Percentiles rank a stretch among this genome's conserved stretches.
Conservation (phyloP, 345 rosid species). For the Cardamine resedifolia region DNA sequence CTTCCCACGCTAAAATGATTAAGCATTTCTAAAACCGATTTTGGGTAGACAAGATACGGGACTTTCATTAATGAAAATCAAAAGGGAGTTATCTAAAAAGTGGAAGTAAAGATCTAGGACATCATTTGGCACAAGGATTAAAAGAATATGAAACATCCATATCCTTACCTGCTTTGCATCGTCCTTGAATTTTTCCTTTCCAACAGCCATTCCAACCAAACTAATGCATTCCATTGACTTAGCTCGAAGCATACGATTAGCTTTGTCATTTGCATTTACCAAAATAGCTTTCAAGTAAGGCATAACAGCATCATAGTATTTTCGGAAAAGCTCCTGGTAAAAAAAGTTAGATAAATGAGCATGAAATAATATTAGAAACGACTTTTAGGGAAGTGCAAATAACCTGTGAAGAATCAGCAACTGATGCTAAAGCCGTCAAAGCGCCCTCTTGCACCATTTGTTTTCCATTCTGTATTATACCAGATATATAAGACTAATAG, state of each 20-base stretch:
- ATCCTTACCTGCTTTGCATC: conserved; percentile 67
- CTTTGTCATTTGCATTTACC: conserved; percentile 31
- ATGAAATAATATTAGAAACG: background rate
- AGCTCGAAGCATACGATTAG: conserved; percentile 76
- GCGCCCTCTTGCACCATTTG: conserved; percentile 87
- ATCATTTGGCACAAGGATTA: background rate
- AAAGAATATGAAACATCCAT: background rate
- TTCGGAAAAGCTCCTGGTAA: conserved; percentile 54
- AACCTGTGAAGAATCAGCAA: conserved; percentile 80
- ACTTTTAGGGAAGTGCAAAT: conserved; percentile 1
- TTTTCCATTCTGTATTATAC: conserved; percentile 55
- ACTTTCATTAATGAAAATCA: background rate
- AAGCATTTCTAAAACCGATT: background rate
- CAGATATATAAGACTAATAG: background rate
- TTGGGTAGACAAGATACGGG: background rate
- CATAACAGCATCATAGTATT: conserved; percentile 39
- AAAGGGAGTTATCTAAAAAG: background rate
- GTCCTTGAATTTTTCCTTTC: conserved; percentile 65
- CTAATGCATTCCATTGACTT: conserved; percentile 81
- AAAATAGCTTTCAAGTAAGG: conserved; percentile 37
- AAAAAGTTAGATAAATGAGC: conserved; percentile 1
- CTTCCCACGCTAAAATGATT: background rate
- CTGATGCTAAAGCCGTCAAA: conserved; percentile 72
- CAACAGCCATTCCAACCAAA: conserved; percentile 82
- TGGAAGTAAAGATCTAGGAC: background rate